Conservation (phyloP, 2,329 filamentous ascomycete species). For the Pleomassaria siparia region DNA sequence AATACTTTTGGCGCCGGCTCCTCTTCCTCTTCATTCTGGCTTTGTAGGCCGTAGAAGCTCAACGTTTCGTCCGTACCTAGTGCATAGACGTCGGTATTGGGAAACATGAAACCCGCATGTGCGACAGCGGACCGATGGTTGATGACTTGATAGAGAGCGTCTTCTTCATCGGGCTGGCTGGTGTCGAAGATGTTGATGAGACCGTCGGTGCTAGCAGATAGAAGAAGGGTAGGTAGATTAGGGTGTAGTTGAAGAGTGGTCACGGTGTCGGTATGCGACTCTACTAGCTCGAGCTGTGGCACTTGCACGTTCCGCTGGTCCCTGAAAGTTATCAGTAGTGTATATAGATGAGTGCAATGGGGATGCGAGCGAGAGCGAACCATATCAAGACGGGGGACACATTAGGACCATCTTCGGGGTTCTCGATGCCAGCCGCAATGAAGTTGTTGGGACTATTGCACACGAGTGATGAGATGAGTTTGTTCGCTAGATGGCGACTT, state of each 20-base stretch:
- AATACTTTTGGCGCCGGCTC: constrained; percentile 53
- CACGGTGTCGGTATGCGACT: constrained; percentile 60
- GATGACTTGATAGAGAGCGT: constrained; percentile 74
- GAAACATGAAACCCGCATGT: constrained; percentile 69
- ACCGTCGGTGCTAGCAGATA: constrained; percentile 79
- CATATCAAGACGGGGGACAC: constrained; percentile 43
- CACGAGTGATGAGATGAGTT: constrained; percentile 65
- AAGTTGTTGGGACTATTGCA: constrained; percentile 58
- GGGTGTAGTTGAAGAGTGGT: constrained; percentile 66
- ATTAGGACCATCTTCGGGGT: constrained; percentile 54
- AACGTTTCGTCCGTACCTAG: constrained; percentile 78
- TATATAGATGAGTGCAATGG: neutral
- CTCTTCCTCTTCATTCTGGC: constrained; percentile 61
- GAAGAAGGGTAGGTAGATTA: constrained; percentile 59
- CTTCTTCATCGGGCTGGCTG: constrained; percentile 65
- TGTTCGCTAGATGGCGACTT: constrained; percentile 44
- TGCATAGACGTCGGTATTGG: constrained; percentile 59
- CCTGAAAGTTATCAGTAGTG: constrained; percentile 23
- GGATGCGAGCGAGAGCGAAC: constrained; percentile 15
- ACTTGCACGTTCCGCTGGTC: constrained; percentile 44
- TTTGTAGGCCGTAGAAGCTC: constrained; percentile 70
- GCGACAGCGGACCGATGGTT: constrained; percentile 77
- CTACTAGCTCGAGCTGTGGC: constrained; percentile 45
- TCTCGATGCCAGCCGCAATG: constrained; percentile 73
- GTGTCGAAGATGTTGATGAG: constrained; percentile 77